Base-by-base conservation (phyloP, 2,329 filamentous ascomycete genomes). In the Chaetomium sp. region DNA sequence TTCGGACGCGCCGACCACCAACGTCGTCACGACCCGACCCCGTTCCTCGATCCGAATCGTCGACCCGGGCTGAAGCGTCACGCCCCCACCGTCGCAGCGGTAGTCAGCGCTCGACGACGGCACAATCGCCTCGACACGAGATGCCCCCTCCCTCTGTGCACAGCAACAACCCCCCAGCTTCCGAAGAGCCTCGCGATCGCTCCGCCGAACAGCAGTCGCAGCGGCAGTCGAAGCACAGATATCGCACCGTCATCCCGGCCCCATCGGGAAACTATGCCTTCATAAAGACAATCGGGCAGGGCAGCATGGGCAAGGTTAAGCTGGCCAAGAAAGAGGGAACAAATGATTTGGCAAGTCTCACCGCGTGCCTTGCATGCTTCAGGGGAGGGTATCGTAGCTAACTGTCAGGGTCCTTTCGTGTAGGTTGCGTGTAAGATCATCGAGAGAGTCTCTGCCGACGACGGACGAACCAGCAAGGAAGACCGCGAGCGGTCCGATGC, bases 281-380 rank as follows among this genome's bases (percentile, higher is more conserved):
- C 52, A 92, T 92, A 57, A 97, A 97, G 78, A 97, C 94, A 3
- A 94, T 99, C 66, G 94, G 94, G 58, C 91, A 91, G 52, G 94
- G 94, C 50, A 97, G 92, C 71, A 99, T 99, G 94, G 94, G 94
- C 62, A 97, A 97, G 72, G 94, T 99, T 60, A 97, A 97, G 75
- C 78, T 99, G 63, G 94, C 94, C 32, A 89, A 89, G 66, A 95
- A 95, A 72, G 81, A 87, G 64, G 91, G 95, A 66, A 89, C 88
- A 19, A 88, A 87, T 64, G 94, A 97, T 76, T 89, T 96, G 84
- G 90, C 91, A 74, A 66, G 79, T 52, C 33, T 56, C 32, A 41
- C 53, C 32, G 43, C 41, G 48, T 57, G n/a, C 34, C 27, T 53
- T 56, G 27, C 34, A 49, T 53, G 19, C 19, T 27, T 27, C 19